Percentiles rank a stretch among this genome's conserved stretches.
These are phyloP conservation scores for Paracoccidioides brasiliensis DNA, from an alignment of 2,329 filamentous ascomycete species.

Conservation along the genomic window DNA sequence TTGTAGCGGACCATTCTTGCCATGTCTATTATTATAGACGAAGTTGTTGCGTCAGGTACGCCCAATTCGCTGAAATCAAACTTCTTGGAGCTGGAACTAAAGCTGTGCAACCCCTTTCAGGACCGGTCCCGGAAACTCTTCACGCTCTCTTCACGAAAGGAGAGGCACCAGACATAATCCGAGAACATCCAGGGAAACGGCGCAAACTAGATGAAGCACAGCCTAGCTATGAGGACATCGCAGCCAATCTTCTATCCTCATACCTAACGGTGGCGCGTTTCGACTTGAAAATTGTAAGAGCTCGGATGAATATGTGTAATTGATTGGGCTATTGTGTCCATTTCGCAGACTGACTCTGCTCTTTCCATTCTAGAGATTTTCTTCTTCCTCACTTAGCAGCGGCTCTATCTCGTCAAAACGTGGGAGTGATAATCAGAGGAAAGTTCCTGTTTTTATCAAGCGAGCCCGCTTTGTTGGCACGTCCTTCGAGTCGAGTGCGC, in stretches of 20 bases:
- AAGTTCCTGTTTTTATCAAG: neutral
- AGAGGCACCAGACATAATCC: neutral
- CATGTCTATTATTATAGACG: neutral
- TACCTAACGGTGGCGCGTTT: slow-evolving; percentile 24
- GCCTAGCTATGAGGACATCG: neutral
- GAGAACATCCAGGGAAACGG: neutral
- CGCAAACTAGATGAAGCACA: neutral
- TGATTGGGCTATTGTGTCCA: neutral
- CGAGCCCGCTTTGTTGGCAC: too few species aligned
- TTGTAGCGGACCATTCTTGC: neutral
- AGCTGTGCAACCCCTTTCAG: neutral
- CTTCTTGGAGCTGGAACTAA: neutral
- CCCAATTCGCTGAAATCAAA: neutral
- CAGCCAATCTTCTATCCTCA: neutral
- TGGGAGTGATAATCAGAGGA: neutral
- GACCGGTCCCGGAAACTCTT: neutral
- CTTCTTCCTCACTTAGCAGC: neutral
- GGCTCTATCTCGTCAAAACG: neutral
- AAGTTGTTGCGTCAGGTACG: neutral
- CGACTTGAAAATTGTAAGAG: slow-evolving; percentile 20
- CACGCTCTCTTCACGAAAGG: neutral
- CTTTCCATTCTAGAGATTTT: slow-evolving; percentile 14
- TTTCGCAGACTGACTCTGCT: neutral
- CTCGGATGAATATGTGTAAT: neutral
- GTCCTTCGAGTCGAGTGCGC: too few species aligned